A percentile compares a stretch with the other conserved stretches of the same genome.
These are phyloP conservation scores for Sarocladiaceae sp. DNA, from an alignment of 2,329 filamentous ascomycete species.

Conservation along the genomic window DNA sequence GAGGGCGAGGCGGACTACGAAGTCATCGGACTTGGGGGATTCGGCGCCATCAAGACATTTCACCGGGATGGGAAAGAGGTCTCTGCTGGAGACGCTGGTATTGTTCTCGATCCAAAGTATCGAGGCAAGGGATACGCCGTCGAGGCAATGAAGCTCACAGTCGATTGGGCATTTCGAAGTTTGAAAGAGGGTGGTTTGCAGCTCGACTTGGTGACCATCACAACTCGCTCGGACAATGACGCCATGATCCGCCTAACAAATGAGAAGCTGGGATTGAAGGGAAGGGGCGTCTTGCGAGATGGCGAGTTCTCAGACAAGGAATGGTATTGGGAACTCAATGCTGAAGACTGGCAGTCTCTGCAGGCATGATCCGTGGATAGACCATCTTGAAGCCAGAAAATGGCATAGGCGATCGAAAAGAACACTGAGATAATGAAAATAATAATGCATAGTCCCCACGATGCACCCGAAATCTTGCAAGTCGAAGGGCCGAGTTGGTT, in stretches of 20 bases:
- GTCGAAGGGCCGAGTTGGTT: too few species aligned
- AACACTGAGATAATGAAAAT: too few species aligned
- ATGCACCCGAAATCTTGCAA: too few species aligned
- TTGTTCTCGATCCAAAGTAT: slow-evolving; percentile 18
- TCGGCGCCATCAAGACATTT: slow-evolving; percentile 21
- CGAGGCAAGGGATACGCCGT: slow-evolving; percentile 19
- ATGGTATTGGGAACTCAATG: slow-evolving; percentile 19
- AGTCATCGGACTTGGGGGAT: slow-evolving; percentile 22
- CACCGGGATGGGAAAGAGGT: slow-evolving; percentile 13
- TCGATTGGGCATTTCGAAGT: slow-evolving; percentile 20
- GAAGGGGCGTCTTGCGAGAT: slow-evolving; percentile 13
- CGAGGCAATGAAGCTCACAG: slow-evolving; percentile 19
- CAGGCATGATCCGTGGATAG: background rate
- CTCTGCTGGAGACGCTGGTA: slow-evolving; percentile 21
- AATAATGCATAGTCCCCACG: too few species aligned
- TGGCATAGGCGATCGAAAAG: too few species aligned
- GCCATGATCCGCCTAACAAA: slow-evolving; percentile 19
- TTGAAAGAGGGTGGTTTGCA: slow-evolving; percentile 19
- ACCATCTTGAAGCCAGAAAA: too few species aligned
- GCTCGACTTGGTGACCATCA: slow-evolving; percentile 22
- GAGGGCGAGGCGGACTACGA: slow-evolving; percentile 16
- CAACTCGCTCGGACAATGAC: slow-evolving; percentile 16
- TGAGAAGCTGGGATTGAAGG: slow-evolving; percentile 18
- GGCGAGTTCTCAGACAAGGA: slow-evolving; percentile 16
- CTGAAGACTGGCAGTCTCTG: slow-evolving; percentile 14